A percentile compares a stretch with the other conserved stretches of the same genome.
phyloP scores from a whole-genome alignment of 345 rosid genomes.

The Rhizophora apiculata region DNA sequence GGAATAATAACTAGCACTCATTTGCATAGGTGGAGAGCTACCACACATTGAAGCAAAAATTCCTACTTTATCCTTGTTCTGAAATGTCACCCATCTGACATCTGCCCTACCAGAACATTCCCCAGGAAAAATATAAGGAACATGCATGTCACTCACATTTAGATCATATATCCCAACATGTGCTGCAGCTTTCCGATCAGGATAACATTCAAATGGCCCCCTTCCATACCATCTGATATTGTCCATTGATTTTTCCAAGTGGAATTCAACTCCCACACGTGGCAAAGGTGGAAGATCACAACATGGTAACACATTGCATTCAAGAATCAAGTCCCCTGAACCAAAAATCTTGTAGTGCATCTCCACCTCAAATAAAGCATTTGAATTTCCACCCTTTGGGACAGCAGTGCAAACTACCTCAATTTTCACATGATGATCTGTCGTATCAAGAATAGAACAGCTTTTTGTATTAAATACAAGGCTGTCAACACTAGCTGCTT shows the following conservation, averaged over 20 bases:
- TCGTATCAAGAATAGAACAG: slow-evolving; percentile 48
- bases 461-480: slow-evolving; percentile 52
- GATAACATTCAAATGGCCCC: slow-evolving; percentile 98
- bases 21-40: slow-evolving; percentile 81
- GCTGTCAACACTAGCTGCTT: slow-evolving; percentile 56
- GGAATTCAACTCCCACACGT: slow-evolving; percentile 81
- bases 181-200: slow-evolving; percentile 95
- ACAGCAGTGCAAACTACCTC: slow-evolving; percentile 47
- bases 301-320: slow-evolving; percentile 58
- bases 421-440: slow-evolving; percentile 48
- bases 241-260: slow-evolving; percentile 65
- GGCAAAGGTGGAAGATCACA: slow-evolving; percentile 85
- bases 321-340: slow-evolving; percentile 74
- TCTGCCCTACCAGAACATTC: slow-evolving; percentile 90
- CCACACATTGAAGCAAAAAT: slow-evolving; percentile 75
- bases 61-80: slow-evolving; percentile 66
- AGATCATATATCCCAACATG: slow-evolving; percentile 68
- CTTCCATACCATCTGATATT: slow-evolving; percentile 79
- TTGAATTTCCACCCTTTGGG: slow-evolving; percentile 28
- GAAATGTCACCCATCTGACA: slow-evolving; percentile 89
- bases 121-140: slow-evolving; percentile 92
- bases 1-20: slow-evolving; percentile 84
- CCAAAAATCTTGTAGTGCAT: slow-evolving; percentile 56
- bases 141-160: slow-evolving; percentile 71
- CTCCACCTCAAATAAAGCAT: slow-evolving; percentile 49